Evolutionary conservation across 2,329 filamentous ascomycete species (phyloP), one percentile per base, ranked within the genome.

Genomic region (Tothia fuscella): DNA sequence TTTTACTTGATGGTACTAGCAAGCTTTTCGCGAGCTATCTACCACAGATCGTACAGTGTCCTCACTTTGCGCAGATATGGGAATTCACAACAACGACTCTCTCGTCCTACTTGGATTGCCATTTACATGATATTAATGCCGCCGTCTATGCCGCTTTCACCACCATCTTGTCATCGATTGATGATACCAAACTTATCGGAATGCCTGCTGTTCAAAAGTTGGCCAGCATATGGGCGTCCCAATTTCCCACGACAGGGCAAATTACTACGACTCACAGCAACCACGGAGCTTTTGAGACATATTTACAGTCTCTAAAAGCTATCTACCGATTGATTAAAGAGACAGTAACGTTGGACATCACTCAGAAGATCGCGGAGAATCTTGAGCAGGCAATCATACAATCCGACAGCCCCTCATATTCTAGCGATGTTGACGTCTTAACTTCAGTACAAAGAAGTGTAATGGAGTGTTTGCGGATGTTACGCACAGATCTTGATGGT

Each of bases 221-320:
- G 20, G 54, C 54, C n/a, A 41, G 38, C 3, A 49, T 59, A 2
- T 62, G 59, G 60, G 56, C 47, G 20, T 48, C 46, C 13, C 61
- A 62, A 42, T 57, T 59, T 24, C 20, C 49, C 50, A 43, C 49
- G 47, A 24, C 48, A 54, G 52, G 38, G 43, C 32, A 41, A 45
- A 9, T 43, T 31, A 37, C 31, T 17, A 26, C 20, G 20, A 22
- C 44, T 17, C 54, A 57, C 43, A 55, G 54, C 10, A 93, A 91
- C 49, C 85, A 94, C 55, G 79, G 80, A 43, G 87, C 84, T 9
- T 72, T 89, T n/a, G 65, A 84, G 22, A 82, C 87, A n/a, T 95
- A 94, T 62, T 74, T 91, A 1, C 72, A 78, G 17, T 72, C 82
- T 1, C 73, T 91, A 30, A 68, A 77, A 43, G 80, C 91, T 50